Evolutionary conservation across 352 stramenopile genomes (phyloP).

Genomic region (Globisporangium nagaii): DNA sequence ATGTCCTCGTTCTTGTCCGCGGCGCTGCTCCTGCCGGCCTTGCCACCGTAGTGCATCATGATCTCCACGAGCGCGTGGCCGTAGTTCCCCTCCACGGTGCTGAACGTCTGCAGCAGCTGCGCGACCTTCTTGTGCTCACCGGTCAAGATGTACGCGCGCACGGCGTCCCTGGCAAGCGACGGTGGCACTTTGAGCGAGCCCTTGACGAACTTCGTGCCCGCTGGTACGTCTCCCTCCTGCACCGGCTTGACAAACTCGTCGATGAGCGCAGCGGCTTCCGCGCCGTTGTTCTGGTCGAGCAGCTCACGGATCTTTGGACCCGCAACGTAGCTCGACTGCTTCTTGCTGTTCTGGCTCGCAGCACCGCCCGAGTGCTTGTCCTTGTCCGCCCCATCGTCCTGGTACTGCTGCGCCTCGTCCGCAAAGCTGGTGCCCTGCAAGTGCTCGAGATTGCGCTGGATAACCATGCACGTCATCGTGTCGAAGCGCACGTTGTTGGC

Average conservation of each 20-base stretch:
- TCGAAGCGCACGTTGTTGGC: constrained; percentile 50
- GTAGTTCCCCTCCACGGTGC: constrained; percentile 31
- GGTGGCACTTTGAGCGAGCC: constrained; percentile 30
- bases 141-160: constrained; percentile 40
- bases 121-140: constrained; percentile 52
- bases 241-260: constrained; percentile 34
- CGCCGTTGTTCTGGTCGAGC: constrained; percentile 25
- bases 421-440: constrained; percentile 39
- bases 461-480: constrained; percentile 48
- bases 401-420: constrained; percentile 12
- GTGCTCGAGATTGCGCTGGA: constrained; percentile 41
- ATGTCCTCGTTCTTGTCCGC: constrained; percentile 32
- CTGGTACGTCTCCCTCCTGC: constrained; percentile 28
- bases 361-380: constrained; percentile 16
- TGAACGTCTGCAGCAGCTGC: constrained; percentile 48
- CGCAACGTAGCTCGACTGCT: constrained; percentile 14
- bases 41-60: constrained; percentile 38
- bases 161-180: constrained; percentile 35
- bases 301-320: constrained; percentile 43
- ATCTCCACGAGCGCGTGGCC: constrained; percentile 41
- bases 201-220: constrained; percentile 16
- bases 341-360: constrained; percentile 7
- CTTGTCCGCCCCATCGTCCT: constrained; percentile 13
- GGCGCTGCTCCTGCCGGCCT: too few relatives aligned
- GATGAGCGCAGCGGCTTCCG: constrained; percentile 32